A percentile compares a stretch with the other conserved stretches of the same genome.
These are phyloP conservation scores for Calendula officinalis DNA, from an alignment of 129 eudicot genomes.

Conservation along the genomic window DNA sequence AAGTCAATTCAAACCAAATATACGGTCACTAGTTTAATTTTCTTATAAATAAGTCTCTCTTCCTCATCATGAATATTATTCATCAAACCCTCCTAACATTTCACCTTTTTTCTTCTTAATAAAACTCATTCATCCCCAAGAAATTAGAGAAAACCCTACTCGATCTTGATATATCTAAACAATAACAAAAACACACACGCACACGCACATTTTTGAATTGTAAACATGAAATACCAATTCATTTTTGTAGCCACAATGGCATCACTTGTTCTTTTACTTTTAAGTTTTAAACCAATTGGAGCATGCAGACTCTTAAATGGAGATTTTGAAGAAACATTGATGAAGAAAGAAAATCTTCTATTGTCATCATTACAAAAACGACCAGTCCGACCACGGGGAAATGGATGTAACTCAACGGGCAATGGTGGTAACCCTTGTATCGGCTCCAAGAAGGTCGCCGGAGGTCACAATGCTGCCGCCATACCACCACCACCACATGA, in stretches of 20 bases:
- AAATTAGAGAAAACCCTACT: no score
- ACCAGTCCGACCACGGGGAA: conserved; percentile 20
- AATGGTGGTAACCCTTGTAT: conserved; percentile 27
- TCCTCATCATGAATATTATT: not conserved
- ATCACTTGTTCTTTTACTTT: conserved; percentile 1
- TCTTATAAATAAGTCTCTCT: not conserved
- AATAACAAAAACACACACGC: not conserved
- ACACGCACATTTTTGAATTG: not conserved
- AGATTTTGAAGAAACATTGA: not conserved
- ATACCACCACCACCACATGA: conserved; percentile 15
- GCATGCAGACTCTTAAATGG: not conserved
- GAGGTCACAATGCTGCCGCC: not conserved
- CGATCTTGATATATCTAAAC: not conserved
- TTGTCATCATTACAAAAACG: not conserved
- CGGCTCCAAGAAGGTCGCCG: conserved; percentile 24
- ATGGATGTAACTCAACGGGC: conserved; percentile 26
- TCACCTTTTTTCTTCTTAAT: not conserved
- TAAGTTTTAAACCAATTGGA: not conserved
- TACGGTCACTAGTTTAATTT: not conserved
- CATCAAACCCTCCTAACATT: conserved; percentile 6
- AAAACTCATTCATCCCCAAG: not conserved
- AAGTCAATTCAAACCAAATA: conserved; percentile 8
- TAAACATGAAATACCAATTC: conserved; percentile 15
- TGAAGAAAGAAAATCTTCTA: not conserved
- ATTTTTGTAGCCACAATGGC: conserved; percentile 7